phyloP scores from a whole-genome alignment of 1,139 yeast genomes.

The Scheffersomyces titani region DNA sequence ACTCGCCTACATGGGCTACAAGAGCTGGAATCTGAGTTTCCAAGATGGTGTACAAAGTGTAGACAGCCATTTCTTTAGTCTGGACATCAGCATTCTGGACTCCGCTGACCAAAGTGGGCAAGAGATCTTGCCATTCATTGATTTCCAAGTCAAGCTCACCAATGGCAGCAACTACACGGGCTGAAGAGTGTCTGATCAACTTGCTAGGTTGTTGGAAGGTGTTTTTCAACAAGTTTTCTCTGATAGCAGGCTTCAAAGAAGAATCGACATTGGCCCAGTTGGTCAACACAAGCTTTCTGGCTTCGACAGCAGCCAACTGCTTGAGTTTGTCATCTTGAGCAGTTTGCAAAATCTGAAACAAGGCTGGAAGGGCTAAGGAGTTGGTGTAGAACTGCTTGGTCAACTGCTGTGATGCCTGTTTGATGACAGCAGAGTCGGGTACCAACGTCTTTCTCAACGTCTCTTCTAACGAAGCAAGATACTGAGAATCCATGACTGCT shows the following conservation, averaged over 20 bases:
- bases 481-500: conserved; percentile 62
- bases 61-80: conserved; percentile 83
- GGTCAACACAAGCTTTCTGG: conserved; percentile 73
- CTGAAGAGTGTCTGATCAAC: conserved; percentile 82
- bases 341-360: conserved; percentile 77
- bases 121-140: conserved; percentile 74
- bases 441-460: conserved; percentile 75
- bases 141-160: conserved; percentile 71
- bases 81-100: conserved; percentile 62
- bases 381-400: conserved; percentile 74
- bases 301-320: conserved; percentile 94
- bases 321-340: conserved; percentile 61
- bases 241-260: conserved; percentile 58
- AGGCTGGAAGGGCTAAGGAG: conserved; percentile 74
- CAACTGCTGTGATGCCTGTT: conserved; percentile 77
- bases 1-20: conserved; percentile 61
- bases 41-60: conserved; percentile 72
- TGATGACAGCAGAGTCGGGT: conserved; percentile 76
- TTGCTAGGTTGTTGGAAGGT: conserved; percentile 61
- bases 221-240: conserved; percentile 64
- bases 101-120: conserved; percentile 70
- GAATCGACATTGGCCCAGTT: conserved; percentile 71
- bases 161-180: conserved; percentile 86
- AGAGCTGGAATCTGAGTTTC: conserved; percentile 74
- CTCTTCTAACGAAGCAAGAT: conserved; percentile 68